Conservation (phyloP, 176 grass and related monocot species). For the Neostapfia colusana region DNA sequence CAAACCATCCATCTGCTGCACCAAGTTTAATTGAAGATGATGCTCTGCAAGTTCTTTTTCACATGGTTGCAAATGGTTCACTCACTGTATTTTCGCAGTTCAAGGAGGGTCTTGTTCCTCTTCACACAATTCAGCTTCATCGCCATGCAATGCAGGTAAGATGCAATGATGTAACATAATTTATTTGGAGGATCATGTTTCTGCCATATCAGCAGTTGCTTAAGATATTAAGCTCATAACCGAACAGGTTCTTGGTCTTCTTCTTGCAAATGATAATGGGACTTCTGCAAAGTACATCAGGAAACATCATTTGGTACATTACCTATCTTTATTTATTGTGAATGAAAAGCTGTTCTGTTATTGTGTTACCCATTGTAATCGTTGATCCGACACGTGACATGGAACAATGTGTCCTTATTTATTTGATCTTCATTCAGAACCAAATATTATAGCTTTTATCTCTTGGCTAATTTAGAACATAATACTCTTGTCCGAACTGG, state of each 20-base stretch:
- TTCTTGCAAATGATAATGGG: constrained; percentile 95
- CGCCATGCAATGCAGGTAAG: constrained; percentile 98
- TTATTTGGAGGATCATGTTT: constrained; percentile 26
- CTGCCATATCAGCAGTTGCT: constrained; percentile 35
- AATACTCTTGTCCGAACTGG: not conserved
- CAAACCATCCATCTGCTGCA: constrained; percentile 82
- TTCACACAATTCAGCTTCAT: constrained; percentile 99
- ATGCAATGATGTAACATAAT: constrained; percentile 28
- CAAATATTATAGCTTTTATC: constrained; percentile 32
- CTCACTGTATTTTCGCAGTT: constrained; percentile 77
- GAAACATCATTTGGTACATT: constrained; percentile 86
- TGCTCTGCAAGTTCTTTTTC: constrained; percentile 89
- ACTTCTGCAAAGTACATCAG: constrained; percentile 89
- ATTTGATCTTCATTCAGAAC: not conserved
- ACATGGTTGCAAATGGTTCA: constrained; percentile 94
- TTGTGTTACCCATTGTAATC: constrained; percentile 27
- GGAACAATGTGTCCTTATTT: not conserved
- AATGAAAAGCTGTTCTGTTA: constrained; percentile 25
- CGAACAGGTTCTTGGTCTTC: constrained; percentile 92
- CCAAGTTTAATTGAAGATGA: constrained; percentile 95
- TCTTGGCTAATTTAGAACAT: constrained; percentile 24
- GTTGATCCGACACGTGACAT: constrained; percentile 18
- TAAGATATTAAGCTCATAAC: constrained; percentile 31
- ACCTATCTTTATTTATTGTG: constrained; percentile 38
- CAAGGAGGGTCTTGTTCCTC: constrained; percentile 75